Evolutionary conservation across 2,329 filamentous ascomycete genomes (phyloP), one percentile per base, ranked within the genome.

Genomic region (Paraphaeosphaeria sporulosa): DNA sequence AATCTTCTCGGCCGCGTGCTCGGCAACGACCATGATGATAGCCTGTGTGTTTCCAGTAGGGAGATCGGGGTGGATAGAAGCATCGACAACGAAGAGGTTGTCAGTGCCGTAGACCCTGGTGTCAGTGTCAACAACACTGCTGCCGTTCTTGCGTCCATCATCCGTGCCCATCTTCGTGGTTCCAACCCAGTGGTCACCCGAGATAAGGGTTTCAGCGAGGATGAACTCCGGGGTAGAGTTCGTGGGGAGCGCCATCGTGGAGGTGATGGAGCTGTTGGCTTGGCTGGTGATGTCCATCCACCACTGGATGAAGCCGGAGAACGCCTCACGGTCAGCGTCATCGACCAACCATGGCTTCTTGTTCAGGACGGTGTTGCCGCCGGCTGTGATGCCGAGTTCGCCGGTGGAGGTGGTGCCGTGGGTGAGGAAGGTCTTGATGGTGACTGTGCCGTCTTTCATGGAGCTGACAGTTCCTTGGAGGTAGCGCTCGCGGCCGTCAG

Each of bases 361-460:
- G 57, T 34, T 57, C 65, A 64, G 67, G 1, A 61, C 64, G 4
- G 59, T 66, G 17, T 62, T 48, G 36, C 82, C 84, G 65, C 89
- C 87, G 8, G 49, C 49, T 6, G 49, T 52, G 49, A 17, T 88
- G 85, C 56, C 87, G 82, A 25, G 86, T 82, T 9, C 87, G 89
- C 81, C 85, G 89, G 72, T 90, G 87, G 12, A 89, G 79, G 70
- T 89, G 86, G 48, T 87, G 82, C 81, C 56, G 87, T 82, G 21
- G 86, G 86, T 64, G 90, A 87, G 3, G 74, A 71, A 19, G 78
- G 78, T 19, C 71, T 65, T 67, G 88, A 83, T 62, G 85, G 82
- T 59, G 87, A 85, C 80, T 3, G 21, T 40, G 34, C 82, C 87
- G 76, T 83, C 83, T 60, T 67, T 32, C 34, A 42, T 44, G 40